These are phyloP conservation scores for Sergeia podlipaevii DNA, from an alignment of 208 protist genomes.

Conservation along the genomic window DNA sequence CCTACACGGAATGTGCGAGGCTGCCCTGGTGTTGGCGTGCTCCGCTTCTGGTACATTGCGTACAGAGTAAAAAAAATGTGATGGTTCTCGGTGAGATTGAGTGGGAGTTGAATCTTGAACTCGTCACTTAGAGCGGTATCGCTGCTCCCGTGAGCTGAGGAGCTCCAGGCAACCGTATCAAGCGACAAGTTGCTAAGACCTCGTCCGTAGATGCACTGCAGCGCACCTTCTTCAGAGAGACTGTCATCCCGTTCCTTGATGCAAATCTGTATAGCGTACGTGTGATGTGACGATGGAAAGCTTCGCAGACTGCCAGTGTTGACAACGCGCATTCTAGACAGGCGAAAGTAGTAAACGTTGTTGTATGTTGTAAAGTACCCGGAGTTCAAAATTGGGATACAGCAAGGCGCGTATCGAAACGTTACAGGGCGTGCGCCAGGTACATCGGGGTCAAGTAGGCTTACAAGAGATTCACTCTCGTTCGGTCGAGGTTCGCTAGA, in stretches of 20 bases:
- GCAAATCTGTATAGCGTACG: slow-evolving; percentile 73
- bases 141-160: slow-evolving; percentile 47
- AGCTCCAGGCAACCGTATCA: slow-evolving; percentile 60
- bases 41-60: slow-evolving; percentile 56
- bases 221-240: slow-evolving; percentile 56
- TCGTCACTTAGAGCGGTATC: slow-evolving; percentile 75
- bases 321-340: slow-evolving; percentile 53
- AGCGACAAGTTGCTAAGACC: slow-evolving; percentile 62
- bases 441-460: slow-evolving; percentile 63
- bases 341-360: slow-evolving; percentile 83
- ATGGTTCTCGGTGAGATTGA: slow-evolving; percentile 71
- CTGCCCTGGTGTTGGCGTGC: slow-evolving; percentile 26
- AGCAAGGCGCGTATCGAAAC: slow-evolving; percentile 73
- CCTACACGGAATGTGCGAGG: slow-evolving; percentile 60
- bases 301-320: slow-evolving; percentile 52
- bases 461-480: slow-evolving; percentile 82
- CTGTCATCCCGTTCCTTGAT: slow-evolving; percentile 75
- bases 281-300: slow-evolving; percentile 66
- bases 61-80: slow-evolving; percentile 89
- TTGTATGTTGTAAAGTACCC: slow-evolving; percentile 86
- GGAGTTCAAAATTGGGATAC: slow-evolving; percentile 78
- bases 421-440: slow-evolving; percentile 43
- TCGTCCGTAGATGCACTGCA: slow-evolving; percentile 80
- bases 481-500: slow-evolving; percentile 35
- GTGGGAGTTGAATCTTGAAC: slow-evolving; percentile 86